Evolutionary conservation across 106 monocot species (phyloP).

Genomic region (Apostasia shenzhenica): DNA sequence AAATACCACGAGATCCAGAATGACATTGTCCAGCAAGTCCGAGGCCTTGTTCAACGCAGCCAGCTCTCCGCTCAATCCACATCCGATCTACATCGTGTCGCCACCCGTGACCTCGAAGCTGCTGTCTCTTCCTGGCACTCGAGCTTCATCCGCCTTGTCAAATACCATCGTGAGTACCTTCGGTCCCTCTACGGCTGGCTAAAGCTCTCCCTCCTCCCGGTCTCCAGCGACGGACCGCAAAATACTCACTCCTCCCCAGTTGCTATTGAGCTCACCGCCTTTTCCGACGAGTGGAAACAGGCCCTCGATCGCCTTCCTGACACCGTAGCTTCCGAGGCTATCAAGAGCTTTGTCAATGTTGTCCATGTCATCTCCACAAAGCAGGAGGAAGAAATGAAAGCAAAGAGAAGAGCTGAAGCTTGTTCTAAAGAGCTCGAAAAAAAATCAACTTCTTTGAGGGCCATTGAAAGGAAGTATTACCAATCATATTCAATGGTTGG

Average conservation of each 20-base stretch:
- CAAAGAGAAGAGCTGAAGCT: constrained; percentile 57
- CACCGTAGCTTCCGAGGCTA: constrained; percentile 79
- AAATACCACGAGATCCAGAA: constrained; percentile 78
- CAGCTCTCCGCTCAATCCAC: constrained; percentile 37
- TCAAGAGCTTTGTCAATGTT: constrained; percentile 75
- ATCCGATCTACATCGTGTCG: constrained; percentile 73
- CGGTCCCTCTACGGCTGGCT: constrained; percentile 72
- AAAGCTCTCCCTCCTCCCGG: constrained; percentile 56
- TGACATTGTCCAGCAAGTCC: constrained; percentile 83
- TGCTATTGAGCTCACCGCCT: constrained; percentile 51
- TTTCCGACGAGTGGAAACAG: constrained; percentile 96
- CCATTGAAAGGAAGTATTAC: constrained; percentile 86
- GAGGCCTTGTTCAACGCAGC: constrained; percentile 55
- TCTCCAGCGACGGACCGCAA: constrained; percentile 28
- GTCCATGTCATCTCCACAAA: constrained; percentile 72
- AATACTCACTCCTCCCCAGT: constrained; percentile 53
- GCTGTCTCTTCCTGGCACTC: constrained; percentile 76
- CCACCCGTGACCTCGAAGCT: constrained; percentile 78
- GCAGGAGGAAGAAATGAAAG: constrained; percentile 73
- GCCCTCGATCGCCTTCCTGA: constrained; percentile 87
- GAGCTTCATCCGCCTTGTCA: constrained; percentile 72
- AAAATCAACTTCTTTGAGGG: constrained; percentile 58
- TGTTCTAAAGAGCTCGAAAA: constrained; percentile 80
- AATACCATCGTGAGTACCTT: constrained; percentile 69
- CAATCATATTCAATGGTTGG: constrained; percentile 78